Base-by-base conservation (phyloP, 176 grass and related monocot genomes). In the Microstegium vimineum region DNA sequence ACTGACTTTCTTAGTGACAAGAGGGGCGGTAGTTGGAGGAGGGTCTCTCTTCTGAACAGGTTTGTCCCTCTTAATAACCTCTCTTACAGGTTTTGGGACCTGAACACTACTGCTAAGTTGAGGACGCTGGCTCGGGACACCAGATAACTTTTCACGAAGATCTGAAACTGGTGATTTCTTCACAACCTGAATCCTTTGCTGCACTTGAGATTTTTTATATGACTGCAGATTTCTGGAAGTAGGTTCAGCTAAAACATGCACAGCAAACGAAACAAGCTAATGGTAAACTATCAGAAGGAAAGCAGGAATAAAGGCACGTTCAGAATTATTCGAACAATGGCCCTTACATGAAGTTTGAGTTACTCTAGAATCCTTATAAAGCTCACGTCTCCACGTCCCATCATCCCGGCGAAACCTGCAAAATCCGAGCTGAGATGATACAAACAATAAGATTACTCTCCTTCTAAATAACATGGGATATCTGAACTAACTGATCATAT, bases 371-470 rank as follows among this genome's bases (percentile, higher is more conserved):
- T 85, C 84, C 54, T 83, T 85, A 62, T 87, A 94, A 27, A 91
- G 90, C 66, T 91, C 87, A 77, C 85, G 85, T 43, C 82, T 94
- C 92, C 85, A 87, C 15, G 69, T 92, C 43, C 75, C 89, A 83
- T 94, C 84, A 83, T 33, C 85, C 60, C 37, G 89, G 17, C 59
- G 75, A 54, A 74, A 89, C 84, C 85, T 94, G 82, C 18, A 84
- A 81, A 73, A 17, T 1, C 62, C 31, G 31, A 13, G 76, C 10
- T 62, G 13, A 52, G 36, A 64, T 83, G 45, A 37, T 46, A 73
- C 47, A 60, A 59, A 46, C 13, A 25, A 27, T 25, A 66, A 9
- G 42, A 57, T 9, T 65, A 5, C 28, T 30, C 37, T 43, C 5
- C 10, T 75, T 80, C 17, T 57, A 8, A 72, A 75, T 57, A 56